Base-by-base conservation (phyloP, 345 rosid genomes). In the Populus ilicifolia region DNA sequence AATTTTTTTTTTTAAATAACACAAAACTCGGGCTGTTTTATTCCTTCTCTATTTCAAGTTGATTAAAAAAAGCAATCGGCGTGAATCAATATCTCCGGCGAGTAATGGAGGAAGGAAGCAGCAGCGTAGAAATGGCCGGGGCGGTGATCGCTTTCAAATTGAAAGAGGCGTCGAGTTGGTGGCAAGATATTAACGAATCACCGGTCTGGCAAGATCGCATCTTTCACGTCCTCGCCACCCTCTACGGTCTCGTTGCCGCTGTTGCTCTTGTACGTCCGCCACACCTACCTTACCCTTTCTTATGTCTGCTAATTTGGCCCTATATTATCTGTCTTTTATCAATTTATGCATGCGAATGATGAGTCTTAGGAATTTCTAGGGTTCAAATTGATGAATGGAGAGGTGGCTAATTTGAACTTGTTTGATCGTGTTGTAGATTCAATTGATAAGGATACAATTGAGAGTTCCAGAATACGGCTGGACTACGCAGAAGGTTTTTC, bases 401-500 rank as follows among this genome's bases (percentile, higher is more conserved):
- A 59, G 63, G 27, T n/a, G 23, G 14, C 29, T 23, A 59, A n/a
- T n/a, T 9, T 59, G 27, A 59, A 8, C 23, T 59, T 59, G 27
- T 59, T 77, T 67, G 21, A 46, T 9, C 36, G 5, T 38, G 59
- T 20, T 70, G 59, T 61, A 94, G 98, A 86, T 94, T 88, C 98
- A 94, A 89, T 76, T 94, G 66, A 83, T 92, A 67, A 87, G 98
- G 72, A 94, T 94, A 77, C 97, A 92, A 80, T 74, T 92, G 78
- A 85, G 97, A 84, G 98, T 94, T 82, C 98, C 98, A 0, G 98
- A 94, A 87, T 92, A 91, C 43, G 98, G 98, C 10, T 94, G 97
- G 98, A 94, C 98, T 41, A 94, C 94, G 21, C 98, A 92, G 83
- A 94, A 94, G 85, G 97, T 94, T 75, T 94, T 94, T 66, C 97